Evolutionary conservation across 371 early-diverging fungal genomes (phyloP).

Genomic region (Apophysomyces variabilis): DNA sequence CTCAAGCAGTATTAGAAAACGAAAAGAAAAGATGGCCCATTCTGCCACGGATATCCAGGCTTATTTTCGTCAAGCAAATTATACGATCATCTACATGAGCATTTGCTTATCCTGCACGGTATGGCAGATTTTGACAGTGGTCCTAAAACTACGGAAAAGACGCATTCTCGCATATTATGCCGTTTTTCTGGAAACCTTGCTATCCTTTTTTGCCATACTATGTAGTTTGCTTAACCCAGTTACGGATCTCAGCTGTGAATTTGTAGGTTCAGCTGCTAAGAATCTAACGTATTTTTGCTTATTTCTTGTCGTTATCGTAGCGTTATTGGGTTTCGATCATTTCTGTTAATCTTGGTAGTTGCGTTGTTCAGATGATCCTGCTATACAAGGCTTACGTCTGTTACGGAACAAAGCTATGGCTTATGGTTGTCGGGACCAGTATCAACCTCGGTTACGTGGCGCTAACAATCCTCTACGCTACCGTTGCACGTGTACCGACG

Average conservation of each 20-base stretch:
- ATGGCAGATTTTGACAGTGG: conserved; percentile 42
- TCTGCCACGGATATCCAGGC: no score
- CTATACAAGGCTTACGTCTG: conserved; percentile 55
- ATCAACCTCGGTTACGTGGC: conserved; percentile 47
- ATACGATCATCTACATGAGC: conserved; percentile 42
- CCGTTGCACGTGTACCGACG: conserved; percentile 35
- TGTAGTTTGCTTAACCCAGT: conserved; percentile 44
- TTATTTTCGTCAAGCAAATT: conserved; percentile 19
- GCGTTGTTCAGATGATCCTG: conserved; percentile 46
- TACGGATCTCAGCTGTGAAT: conserved; percentile 30
- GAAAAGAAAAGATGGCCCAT: no score
- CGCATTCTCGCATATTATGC: conserved; percentile 41
- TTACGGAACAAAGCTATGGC: conserved; percentile 36
- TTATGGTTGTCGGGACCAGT: conserved; percentile 39
- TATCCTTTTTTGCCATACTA: conserved; percentile 37
- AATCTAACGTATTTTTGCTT: neutral
- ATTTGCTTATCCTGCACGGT: conserved; percentile 39
- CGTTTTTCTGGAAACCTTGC: conserved; percentile 31
- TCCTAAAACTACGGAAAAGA: conserved; percentile 21
- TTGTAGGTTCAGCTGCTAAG: conserved; percentile 22
- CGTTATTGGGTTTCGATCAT: conserved; percentile 53
- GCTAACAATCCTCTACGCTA: conserved; percentile 41
- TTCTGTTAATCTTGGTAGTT: conserved; percentile 46
- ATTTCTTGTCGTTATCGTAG: conserved; percentile 19
- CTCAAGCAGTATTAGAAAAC: neutral